Base-by-base conservation (phyloP, 495 filamentous ascomycete species). In the Hypoxylon lienhwacheense region DNA sequence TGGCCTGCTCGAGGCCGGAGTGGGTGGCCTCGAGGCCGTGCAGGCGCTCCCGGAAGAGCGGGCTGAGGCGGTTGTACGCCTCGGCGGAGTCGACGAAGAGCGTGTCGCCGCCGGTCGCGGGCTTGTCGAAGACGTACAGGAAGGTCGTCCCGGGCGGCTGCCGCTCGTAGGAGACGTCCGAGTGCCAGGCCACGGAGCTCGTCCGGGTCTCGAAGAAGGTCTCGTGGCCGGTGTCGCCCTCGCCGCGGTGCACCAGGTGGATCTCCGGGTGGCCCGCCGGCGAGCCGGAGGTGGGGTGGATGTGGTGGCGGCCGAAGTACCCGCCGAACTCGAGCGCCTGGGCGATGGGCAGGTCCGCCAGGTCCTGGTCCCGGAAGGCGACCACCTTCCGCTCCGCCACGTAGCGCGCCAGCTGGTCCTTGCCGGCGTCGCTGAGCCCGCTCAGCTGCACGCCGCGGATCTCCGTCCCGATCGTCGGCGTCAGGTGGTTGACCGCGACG, bases 101-200 rank as follows among this genome's bases (percentile, higher is more conserved):
- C 0, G 90, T 95, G 60, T 95, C 89, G 29, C 89, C 89, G 14
- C 89, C 88, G 0, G 82, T 79, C 47, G 78, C 74, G n/a, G 90
- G 88, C 29, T 74, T 81, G 65, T 93, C 88, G 19, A 93, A 81
- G 41, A 87, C 75, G 66, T 89, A 90, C 25, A 95, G 69, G 70
- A 93, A 89, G 0, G 88, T 90, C 0, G 87, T 91, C 43, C 89
- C 88, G 0, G 90, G 88, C n/a, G 90, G 88, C 68, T 93, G 89
- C 47, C 77, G 59, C 74, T 95, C 89, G 65, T 90, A 92, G 3
- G 83, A 85, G 0, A 91, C 86, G 69, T 95, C 90, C 1, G 82
- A 85, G 68, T 92, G 88, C 89, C 88, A 92, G 1, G 84, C 78
- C 0, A 87, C 82, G n/a, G 80, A 84, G 59, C 77, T 85, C 1